Evolutionary conservation across 371 early-diverging fungal species (phyloP).

Genomic region (Mucor velutinosus): DNA sequence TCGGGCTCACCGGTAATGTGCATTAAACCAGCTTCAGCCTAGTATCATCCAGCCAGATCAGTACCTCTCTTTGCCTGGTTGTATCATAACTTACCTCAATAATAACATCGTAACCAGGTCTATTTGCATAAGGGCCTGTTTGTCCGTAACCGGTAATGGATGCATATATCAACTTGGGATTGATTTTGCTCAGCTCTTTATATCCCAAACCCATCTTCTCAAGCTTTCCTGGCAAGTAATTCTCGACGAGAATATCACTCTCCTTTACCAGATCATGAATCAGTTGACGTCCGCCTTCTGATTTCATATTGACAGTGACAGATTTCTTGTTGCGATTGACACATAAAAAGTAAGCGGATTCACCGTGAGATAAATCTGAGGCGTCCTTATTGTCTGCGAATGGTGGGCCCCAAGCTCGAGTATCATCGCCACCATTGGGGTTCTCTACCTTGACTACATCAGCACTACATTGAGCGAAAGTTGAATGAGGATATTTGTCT

Average conservation of each 20-base stretch:
- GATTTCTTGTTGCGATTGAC: constrained; percentile 92
- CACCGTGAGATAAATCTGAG: constrained; percentile 43
- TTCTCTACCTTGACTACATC: constrained; percentile 90
- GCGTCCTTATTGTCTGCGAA: constrained; percentile 55
- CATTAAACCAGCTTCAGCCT: constrained; percentile 92
- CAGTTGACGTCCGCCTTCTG: constrained; percentile 62
- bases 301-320: constrained; percentile 83
- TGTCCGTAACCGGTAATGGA: constrained; percentile 91
- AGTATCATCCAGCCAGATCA: background rate
- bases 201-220: constrained; percentile 79
- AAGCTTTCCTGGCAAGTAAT: constrained; percentile 89
- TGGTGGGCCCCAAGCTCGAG: constrained; percentile 85
- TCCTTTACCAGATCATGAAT: constrained; percentile 67
- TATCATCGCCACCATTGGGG: constrained; percentile 83
- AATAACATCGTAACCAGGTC: constrained; percentile 94
- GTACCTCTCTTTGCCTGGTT: background rate
- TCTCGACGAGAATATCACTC: constrained; percentile 88
- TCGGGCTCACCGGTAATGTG: constrained; percentile 89
- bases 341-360: constrained; percentile 89
- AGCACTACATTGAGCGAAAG: constrained; percentile 56
- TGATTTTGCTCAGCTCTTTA: constrained; percentile 63
- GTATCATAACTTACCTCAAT: constrained; percentile 58
- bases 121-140: constrained; percentile 78
- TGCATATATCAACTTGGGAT: constrained; percentile 84
- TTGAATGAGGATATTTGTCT: background rate